These are phyloP conservation scores for Talaromyces sp. DNA, from an alignment of 2,329 filamentous ascomycete species.

Conservation along the genomic window DNA sequence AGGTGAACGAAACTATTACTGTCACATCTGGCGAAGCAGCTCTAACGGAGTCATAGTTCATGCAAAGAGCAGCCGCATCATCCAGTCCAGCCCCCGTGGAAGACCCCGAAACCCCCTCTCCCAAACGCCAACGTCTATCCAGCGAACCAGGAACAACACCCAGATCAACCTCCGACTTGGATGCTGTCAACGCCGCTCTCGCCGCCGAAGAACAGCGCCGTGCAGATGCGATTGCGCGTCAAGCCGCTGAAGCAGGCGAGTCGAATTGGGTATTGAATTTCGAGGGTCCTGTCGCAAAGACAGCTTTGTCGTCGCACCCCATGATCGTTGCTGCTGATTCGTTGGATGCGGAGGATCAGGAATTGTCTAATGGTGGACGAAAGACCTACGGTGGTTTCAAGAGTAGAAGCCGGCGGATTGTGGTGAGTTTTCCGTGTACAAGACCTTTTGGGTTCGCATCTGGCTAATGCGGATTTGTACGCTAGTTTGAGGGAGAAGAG, in stretches of 20 bases:
- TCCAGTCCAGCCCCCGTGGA: conserved; percentile 47
- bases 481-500: neutral
- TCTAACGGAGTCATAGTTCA: conserved; percentile 57
- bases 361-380: conserved; percentile 31
- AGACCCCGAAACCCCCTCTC: conserved; percentile 32
- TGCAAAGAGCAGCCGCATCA: conserved; percentile 78
- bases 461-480: neutral
- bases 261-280: conserved; percentile 44
- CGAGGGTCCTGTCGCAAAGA: conserved; percentile 15
- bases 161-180: conserved; percentile 31
- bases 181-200: conserved; percentile 40
- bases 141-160: conserved; percentile 23
- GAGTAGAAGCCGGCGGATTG: conserved; percentile 28
- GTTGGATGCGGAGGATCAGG: conserved; percentile 32
- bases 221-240: conserved; percentile 36
- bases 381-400: conserved; percentile 40
- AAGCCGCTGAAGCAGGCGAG: conserved; percentile 44
- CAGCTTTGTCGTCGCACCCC: conserved; percentile 24
- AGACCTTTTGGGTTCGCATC: too few species aligned
- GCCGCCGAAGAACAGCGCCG: conserved; percentile 42
- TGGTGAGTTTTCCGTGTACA: conserved; percentile 20
- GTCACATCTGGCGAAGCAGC: too few species aligned
- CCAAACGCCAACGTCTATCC: conserved; percentile 38
- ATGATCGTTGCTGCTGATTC: conserved; percentile 33
- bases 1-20: conserved; percentile 40